Evolutionary conservation across 2,329 filamentous ascomycete species (phyloP), one percentile per base, ranked within the genome.

Genomic region (Xylariaceae sp.): DNA sequence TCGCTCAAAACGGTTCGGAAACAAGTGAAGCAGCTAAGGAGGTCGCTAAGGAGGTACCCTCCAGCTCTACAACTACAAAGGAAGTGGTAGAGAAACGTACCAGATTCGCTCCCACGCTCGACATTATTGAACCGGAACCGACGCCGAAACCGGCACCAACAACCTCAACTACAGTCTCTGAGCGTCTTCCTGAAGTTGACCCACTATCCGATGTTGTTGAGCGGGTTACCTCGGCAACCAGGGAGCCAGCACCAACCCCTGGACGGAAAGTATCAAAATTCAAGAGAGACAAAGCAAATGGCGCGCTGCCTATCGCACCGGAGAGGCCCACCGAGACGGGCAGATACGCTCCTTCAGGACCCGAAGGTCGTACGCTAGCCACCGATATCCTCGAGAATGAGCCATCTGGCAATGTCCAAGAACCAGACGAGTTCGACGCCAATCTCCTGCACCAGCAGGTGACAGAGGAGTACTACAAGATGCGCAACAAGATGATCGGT

Each of bases 401-500:
- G 49, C 70, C 74, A 7, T 69, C 74, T 2, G 58, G 66, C 1
- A 65, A 65, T 30, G 65, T 71, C 6, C 69, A 62, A 48, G 73
- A 75, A 61, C 83, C 84, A 0, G 83, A 89, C 65, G 87, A 89
- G 64, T 78, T 93, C 45, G 88, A 96, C 66, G 84, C 88, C 4
- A 80, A 85, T 17, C 77, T 92, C 35, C 78, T 93, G 54, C 82
- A 88, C 56, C 86, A 89, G 63, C 88, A 96, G 72, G 86, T 96
- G 11, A 87, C 89, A 6, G 83, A 85, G 44, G 89, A 95, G 70
- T 96, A 96, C 73, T 88, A 96, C 72, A 86, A 84, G 50, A 80
- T 90, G 73, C 88, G 93, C 17, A 96, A 92, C 71, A 84, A 83
- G 68, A 87, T 95, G 74, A 92, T 97, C 56, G 85, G 91, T 66